Conservation (phyloP, 148 eudicot genomes). For the Oxyria digyna region DNA sequence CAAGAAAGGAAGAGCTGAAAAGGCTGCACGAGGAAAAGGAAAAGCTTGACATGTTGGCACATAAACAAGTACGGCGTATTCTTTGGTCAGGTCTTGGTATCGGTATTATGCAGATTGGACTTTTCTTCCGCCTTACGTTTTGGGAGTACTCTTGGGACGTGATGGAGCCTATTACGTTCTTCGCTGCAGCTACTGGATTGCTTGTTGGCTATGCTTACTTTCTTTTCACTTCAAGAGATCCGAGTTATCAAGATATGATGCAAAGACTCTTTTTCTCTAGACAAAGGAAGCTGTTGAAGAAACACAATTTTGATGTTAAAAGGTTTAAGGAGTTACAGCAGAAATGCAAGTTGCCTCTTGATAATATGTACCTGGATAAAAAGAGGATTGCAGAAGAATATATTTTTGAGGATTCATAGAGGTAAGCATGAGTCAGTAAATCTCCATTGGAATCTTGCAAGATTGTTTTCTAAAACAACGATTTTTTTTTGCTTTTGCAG, state of each 20-base stretch:
- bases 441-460: not conserved
- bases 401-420: conserved; percentile 30
- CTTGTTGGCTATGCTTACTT: conserved; percentile 78
- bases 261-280: conserved; percentile 72
- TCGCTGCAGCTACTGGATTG: conserved; percentile 59
- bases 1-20: conserved; percentile 55
- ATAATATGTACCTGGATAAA: conserved; percentile 19
- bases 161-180: conserved; percentile 93
- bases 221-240: conserved; percentile 75
- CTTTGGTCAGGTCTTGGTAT: conserved; percentile 79
- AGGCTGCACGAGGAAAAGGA: conserved; percentile 51
- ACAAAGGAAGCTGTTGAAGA: conserved; percentile 82
- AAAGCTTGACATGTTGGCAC: conserved; percentile 65
- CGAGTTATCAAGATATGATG: conserved; percentile 72
- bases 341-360: conserved; percentile 43
- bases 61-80: conserved; percentile 73
- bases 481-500: too few species aligned
- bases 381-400: conserved; percentile 25
- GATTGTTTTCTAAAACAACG: too few species aligned
- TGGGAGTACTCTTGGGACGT: conserved; percentile 99
- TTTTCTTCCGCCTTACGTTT: conserved; percentile 83
- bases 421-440: conserved; percentile 6
- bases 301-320: conserved; percentile 42
- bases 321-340: conserved; percentile 56
- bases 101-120: too few species aligned